phyloP scores from a whole-genome alignment of 2,329 filamentous ascomycete genomes.

The Claviceps sp. region DNA sequence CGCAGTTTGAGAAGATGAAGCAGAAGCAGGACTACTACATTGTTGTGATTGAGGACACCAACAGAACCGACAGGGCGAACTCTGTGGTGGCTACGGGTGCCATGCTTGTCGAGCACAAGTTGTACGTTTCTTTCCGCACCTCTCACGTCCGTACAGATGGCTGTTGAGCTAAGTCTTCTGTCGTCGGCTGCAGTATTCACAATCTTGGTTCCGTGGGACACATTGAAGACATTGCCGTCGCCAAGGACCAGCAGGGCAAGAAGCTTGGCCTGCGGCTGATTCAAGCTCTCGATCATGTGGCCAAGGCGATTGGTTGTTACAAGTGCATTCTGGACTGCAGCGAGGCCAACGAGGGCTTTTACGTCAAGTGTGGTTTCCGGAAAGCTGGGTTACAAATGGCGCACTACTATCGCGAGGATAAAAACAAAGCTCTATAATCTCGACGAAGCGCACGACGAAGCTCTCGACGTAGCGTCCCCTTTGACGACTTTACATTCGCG shows the following conservation, averaged over 20 bases:
- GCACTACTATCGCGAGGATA: constrained; percentile 65
- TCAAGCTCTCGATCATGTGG: constrained; percentile 81
- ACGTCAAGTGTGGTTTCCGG: constrained; percentile 93
- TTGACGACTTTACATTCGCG: not conserved
- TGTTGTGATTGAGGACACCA: constrained; percentile 67
- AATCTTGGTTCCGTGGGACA: constrained; percentile 75
- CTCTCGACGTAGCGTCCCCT: not conserved
- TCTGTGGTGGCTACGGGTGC: constrained; percentile 82
- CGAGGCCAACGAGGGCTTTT: constrained; percentile 93
- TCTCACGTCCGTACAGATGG: not conserved
- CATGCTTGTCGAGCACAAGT: constrained; percentile 86
- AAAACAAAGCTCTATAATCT: constrained; percentile 28
- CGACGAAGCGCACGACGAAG: not conserved
- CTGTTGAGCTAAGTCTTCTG: constrained; percentile 5
- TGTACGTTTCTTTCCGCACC: constrained; percentile 39
- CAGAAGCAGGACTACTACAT: constrained; percentile 70
- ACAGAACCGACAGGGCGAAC: constrained; percentile 32
- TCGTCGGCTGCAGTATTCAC: constrained; percentile 47
- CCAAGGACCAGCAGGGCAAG: constrained; percentile 93
- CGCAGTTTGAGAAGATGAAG: constrained; percentile 72
- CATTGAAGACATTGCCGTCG: constrained; percentile 94
- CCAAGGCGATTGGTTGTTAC: constrained; percentile 83
- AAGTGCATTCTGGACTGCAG: constrained; percentile 96
- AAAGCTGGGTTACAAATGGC: constrained; percentile 92
- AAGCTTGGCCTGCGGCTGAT: constrained; percentile 88